These are phyloP conservation scores for Diversispora epigaea DNA, from an alignment of 192 early-diverging fungal genomes.

Conservation along the genomic window DNA sequence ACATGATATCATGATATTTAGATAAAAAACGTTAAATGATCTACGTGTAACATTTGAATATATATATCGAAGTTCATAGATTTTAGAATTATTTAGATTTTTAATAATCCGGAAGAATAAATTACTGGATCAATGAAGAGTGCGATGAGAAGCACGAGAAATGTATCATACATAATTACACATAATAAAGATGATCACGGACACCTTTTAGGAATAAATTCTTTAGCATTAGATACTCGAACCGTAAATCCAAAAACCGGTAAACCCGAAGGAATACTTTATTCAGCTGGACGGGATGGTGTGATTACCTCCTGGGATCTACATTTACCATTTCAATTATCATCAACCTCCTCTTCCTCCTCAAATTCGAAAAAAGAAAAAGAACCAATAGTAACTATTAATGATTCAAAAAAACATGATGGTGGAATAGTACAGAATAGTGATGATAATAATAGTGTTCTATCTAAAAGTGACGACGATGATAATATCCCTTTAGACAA, in stretches of 20 bases:
- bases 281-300: slow-evolving; percentile 88
- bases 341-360: too few relatives aligned
- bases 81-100: too few relatives aligned
- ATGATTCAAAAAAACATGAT: not conserved
- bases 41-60: too few relatives aligned
- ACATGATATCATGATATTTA: too few relatives aligned
- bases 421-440: not conserved
- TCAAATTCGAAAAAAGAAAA: not conserved
- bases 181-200: slow-evolving; percentile 56
- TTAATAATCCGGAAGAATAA: too few relatives aligned
- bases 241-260: slow-evolving; percentile 31
- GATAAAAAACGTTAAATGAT: too few relatives aligned
- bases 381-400: not conserved
- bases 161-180: slow-evolving; percentile 52
- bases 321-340: slow-evolving; percentile 41
- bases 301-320: slow-evolving; percentile 86
- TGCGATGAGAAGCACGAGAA: too few relatives aligned
- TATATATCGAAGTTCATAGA: too few relatives aligned
- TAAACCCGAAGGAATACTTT: slow-evolving; percentile 67
- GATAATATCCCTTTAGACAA: slow-evolving; percentile 15
- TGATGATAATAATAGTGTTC: not conserved
- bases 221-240: slow-evolving; percentile 69
- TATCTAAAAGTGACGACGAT: not conserved
- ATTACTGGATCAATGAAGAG: too few relatives aligned
- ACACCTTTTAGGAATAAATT: slow-evolving; percentile 83